Percentiles rank a stretch among this genome's conserved stretches.
phyloP scores from a whole-genome alignment of 2,329 filamentous ascomycete genomes.

The Geoglossum cookeanum region DNA sequence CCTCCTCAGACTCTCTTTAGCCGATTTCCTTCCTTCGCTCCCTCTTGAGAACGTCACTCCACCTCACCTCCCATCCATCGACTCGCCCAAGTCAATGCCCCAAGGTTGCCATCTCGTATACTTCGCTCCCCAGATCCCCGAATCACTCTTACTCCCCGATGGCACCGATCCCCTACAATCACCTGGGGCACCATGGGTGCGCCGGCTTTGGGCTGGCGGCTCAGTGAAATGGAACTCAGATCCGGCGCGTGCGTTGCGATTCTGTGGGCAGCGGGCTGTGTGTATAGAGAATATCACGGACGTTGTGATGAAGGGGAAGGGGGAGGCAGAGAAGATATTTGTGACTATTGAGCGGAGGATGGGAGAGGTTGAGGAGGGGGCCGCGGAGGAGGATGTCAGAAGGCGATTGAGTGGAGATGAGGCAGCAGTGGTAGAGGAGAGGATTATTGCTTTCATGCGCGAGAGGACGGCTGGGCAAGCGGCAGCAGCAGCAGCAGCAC shows the following conservation, averaged over 20 bases:
- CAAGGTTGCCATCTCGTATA: slow-evolving; percentile 69
- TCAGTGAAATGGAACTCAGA: slow-evolving; percentile 34
- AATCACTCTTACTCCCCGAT: slow-evolving; percentile 50
- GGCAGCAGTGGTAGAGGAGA: slow-evolving; percentile 33
- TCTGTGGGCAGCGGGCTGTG: slow-evolving; percentile 21
- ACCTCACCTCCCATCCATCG: not conserved
- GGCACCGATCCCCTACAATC: slow-evolving; percentile 68
- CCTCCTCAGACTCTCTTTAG: slow-evolving; percentile 44
- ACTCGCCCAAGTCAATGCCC: slow-evolving; percentile 25
- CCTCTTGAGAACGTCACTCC: not conserved
- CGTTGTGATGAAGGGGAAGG: slow-evolving; percentile 29
- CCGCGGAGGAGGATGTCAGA: slow-evolving; percentile 19
- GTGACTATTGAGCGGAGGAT: slow-evolving; percentile 39
- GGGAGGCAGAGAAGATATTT: slow-evolving; percentile 36
- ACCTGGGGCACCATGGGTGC: slow-evolving; percentile 50
- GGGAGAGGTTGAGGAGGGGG: slow-evolving; percentile 20
- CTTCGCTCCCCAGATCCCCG: slow-evolving; percentile 53
- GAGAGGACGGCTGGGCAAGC: slow-evolving; percentile 24
- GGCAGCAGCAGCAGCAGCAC: slow-evolving; percentile 11
- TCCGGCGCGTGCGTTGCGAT: slow-evolving; percentile 10
- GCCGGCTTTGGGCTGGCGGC: slow-evolving; percentile 82
- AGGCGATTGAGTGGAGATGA: slow-evolving; percentile 25
- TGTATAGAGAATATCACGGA: slow-evolving; percentile 29
- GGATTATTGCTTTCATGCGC: slow-evolving; percentile 46
- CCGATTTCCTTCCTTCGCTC: slow-evolving; percentile 28